Evolutionary conservation across 345 rosid species (phyloP), one percentile per base, ranked within the genome.

Genomic region (Sisymbrium irio): DNA sequence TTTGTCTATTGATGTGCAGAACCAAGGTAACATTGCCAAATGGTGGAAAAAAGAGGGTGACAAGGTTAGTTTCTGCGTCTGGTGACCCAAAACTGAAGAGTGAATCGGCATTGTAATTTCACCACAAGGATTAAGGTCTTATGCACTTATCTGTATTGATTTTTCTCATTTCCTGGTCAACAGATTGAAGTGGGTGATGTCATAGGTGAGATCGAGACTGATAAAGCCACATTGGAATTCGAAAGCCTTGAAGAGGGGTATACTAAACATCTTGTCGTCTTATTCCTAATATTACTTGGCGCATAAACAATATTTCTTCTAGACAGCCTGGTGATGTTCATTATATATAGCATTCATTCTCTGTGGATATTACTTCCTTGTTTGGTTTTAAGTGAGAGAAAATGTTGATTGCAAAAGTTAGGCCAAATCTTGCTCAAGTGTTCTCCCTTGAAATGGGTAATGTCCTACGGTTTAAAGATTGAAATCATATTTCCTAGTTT

Each of bases 161-260:
- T 54, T 35, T 67, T 72, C 44, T 67, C 42, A n/a, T 67, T 32
- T 77, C 30, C 28, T 67, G 58, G 42, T 75, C 69, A 58, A 80
- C 96, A 94, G 98, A 91, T 94, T 80, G 98, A 89, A 84, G 96
- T 91, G 73, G 98, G 97, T 13, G 97, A 94, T 76, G 82, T 94
- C 63, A 84, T 94, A 67, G 91, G 98, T 81, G 97, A 94, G 89
- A 94, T 91, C 80, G 96, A 94, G 92, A 91, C 97, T 9, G 98
- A 94, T 81, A 94, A 94, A 83, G 97, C 98, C 3, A 94, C 98
- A 54, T 86, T 94, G 70, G 98, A 94, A 84, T 91, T 89, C 72
- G 97, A 94, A 83, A 27, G 90, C 82, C 97, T 91, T 58, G 98
- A 94, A 82, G 98, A 94, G 80, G 95, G 98, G 98, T 91, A 88